Evolutionary conservation across 805 yeast genomes (phyloP).

Genomic region (Candida ficus): DNA sequence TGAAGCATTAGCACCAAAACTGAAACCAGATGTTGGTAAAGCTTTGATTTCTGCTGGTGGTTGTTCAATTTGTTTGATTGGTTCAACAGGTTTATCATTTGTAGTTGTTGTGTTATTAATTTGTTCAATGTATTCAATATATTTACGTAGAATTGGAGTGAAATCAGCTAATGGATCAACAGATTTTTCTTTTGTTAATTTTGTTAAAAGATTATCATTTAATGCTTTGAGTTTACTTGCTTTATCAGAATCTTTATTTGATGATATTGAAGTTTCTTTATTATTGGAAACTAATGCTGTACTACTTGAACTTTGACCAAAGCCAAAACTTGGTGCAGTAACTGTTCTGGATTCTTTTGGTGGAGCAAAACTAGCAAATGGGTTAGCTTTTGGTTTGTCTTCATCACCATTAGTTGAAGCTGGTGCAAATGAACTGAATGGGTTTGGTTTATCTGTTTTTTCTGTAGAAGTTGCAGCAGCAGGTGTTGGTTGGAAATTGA

Average conservation of each 20-base stretch:
- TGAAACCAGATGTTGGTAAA: constrained; percentile 15
- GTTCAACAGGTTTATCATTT: constrained; percentile 6
- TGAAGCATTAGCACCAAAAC: constrained; percentile 17
- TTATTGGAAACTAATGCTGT: constrained; percentile 4
- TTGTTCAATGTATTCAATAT: constrained; percentile 44
- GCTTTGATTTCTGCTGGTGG: constrained; percentile 15
- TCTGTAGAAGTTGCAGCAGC: neutral
- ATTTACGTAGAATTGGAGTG: constrained; percentile 50
- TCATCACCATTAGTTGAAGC: neutral
- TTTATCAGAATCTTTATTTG: constrained; percentile 27
- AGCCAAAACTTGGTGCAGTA: constrained; percentile 10
- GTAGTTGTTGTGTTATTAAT: constrained; percentile 27
- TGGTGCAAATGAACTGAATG: constrained; percentile 5
- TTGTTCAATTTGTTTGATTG: constrained; percentile 9
- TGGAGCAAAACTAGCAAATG: constrained; percentile 12
- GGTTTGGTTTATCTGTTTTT: constrained; percentile 4
- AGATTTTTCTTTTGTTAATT: constrained; percentile 37
- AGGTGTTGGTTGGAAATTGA: constrained; percentile 4
- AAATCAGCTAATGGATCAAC: constrained; percentile 51
- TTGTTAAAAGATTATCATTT: constrained; percentile 51
- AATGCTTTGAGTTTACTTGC: constrained; percentile 56
- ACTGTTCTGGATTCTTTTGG: no score
- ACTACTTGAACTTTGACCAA: constrained; percentile 7
- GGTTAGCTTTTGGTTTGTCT: constrained; percentile 4
- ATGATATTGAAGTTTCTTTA: constrained; percentile 3